Base-by-base conservation (phyloP, 352 stramenopile species). In the Globisporangium cederbergense region DNA sequence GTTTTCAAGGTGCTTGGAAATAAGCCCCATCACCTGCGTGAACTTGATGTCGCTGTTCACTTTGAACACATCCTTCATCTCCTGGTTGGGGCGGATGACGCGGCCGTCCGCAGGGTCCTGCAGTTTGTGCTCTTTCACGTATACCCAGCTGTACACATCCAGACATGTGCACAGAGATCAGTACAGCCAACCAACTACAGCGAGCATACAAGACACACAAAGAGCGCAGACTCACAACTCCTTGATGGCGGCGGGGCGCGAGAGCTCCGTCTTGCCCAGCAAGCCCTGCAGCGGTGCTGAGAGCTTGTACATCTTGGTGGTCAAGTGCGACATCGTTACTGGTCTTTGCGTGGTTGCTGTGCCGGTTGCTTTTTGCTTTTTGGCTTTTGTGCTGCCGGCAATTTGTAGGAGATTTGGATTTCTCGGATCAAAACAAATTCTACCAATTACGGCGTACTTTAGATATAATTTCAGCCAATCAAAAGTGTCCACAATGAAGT, bases 101-200 rank as follows among this genome's bases (percentile, higher is more conserved):
- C 84, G 80, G 22, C 84, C 84, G 49, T 93, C 66, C 4, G 73
- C 70, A n/a, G 79, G 78, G 30, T 93, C 80, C 65, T 93, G 84
- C 43, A 93, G 79, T 56, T 91, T 70, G 62, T 93, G 80, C 62
- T 83, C 53, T 67, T 93, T 93, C 54, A 88, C 84, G 32, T 93
- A 93, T 32, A 63, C 72, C 84, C 81, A 93, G 65, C 81, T 93
- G 36, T 2, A 58, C 9, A 53, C 28, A 45, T 38, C 36, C 11
- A 60, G 20, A 69, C n/a, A 34, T n/a, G 62, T n/a, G 62, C 8
- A 50, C 25, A 34, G 42, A 20, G 28, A 14, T 38, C 28, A 62
- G 52, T 5, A 13, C 56, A 25, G 66, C 30, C 28, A 32, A 38
- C 11, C 10, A 50, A 42, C 14, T 10, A 30, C n/a, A 53, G 36